phyloP scores from a whole-genome alignment of 2,329 filamentous ascomycete species.

The Fusarium nodosum region DNA sequence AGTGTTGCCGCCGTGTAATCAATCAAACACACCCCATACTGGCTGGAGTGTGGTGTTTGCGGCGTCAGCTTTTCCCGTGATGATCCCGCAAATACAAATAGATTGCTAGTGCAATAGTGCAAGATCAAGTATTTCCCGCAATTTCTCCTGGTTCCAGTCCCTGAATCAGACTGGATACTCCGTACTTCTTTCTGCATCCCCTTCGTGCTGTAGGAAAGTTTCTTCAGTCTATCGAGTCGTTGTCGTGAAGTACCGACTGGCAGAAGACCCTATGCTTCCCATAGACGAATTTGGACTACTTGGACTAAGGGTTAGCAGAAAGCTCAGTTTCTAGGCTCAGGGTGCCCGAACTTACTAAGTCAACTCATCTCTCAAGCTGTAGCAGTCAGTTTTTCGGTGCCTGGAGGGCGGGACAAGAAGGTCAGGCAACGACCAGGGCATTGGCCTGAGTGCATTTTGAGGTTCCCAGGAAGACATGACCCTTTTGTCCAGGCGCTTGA shows the following conservation, averaged over 20 bases:
- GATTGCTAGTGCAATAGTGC: not conserved
- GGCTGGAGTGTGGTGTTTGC: not conserved
- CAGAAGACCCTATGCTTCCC: constrained; percentile 19
- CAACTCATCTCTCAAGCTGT: constrained; percentile 2
- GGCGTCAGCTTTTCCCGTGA: constrained; percentile 10
- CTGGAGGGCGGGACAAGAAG: constrained; percentile 40
- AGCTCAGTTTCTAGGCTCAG: not conserved
- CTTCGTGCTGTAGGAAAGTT: not conserved
- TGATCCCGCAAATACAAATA: constrained; percentile 8
- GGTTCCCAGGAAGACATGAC: constrained; percentile 49
- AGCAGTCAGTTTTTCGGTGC: not conserved
- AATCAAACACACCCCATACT: constrained; percentile 5
- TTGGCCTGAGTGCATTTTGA: constrained; percentile 51
- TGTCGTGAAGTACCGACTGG: constrained; percentile 42
- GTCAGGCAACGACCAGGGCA: constrained; percentile 53
- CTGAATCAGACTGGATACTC: not conserved
- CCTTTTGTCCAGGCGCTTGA: constrained; percentile 51
- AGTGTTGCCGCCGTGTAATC: constrained; percentile 4
- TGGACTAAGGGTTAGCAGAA: not conserved
- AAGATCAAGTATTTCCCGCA: not conserved
- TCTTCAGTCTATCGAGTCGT: not conserved
- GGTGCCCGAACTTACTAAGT: not conserved
- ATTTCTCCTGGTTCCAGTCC: not conserved
- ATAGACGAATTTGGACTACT: constrained; percentile 9
- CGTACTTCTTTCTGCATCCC: not conserved